A percentile compares a stretch with the other conserved stretches of the same genome.
Evolutionary conservation across 371 early-diverging fungal species (phyloP).

Genomic region (Rhizopus delemar): DNA sequence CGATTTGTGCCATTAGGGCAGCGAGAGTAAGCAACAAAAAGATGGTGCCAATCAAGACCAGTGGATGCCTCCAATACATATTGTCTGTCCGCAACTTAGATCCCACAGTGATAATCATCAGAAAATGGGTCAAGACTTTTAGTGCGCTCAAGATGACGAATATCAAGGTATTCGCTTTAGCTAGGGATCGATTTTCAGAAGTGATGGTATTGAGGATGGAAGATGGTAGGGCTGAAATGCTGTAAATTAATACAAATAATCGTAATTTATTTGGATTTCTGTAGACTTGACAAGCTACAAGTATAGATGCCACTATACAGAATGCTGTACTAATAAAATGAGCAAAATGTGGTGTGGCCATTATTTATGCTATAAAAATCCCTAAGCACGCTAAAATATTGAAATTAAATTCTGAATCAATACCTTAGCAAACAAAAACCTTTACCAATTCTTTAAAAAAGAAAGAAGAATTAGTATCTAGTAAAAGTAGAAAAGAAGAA

Average conservation of each 20-base stretch:
- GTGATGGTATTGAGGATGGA: slow-evolving; percentile 15
- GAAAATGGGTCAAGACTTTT: slow-evolving; percentile 16
- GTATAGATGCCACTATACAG: slow-evolving; percentile 8
- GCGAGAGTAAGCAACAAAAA: slow-evolving; percentile 6
- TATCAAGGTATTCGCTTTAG: slow-evolving; percentile 7
- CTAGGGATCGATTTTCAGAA: slow-evolving; percentile 1
- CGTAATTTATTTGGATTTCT: slow-evolving; percentile 21
- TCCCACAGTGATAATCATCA: slow-evolving; percentile 20
- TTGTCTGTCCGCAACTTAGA: slow-evolving; percentile 12
- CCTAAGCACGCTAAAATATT: not conserved
- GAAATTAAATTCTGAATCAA: not conserved
- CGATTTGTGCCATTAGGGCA: slow-evolving; percentile 7
- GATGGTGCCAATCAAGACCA: slow-evolving; percentile 10
- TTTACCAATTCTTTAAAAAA: no score
- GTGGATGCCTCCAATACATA: slow-evolving; percentile 12
- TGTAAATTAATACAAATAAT: slow-evolving; percentile 15
- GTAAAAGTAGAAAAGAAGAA: no score
- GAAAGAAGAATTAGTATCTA: no score
- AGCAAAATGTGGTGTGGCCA: not conserved
- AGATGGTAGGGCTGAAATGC: slow-evolving; percentile 17
- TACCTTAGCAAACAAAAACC: no score
- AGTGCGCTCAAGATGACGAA: slow-evolving; percentile 14
- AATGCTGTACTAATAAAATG: slow-evolving; percentile 3
- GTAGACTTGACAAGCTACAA: slow-evolving; percentile 14
- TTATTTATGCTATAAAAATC: not conserved